phyloP scores from a whole-genome alignment of 306 rosid genomes.

The Sicyos baderoa region DNA sequence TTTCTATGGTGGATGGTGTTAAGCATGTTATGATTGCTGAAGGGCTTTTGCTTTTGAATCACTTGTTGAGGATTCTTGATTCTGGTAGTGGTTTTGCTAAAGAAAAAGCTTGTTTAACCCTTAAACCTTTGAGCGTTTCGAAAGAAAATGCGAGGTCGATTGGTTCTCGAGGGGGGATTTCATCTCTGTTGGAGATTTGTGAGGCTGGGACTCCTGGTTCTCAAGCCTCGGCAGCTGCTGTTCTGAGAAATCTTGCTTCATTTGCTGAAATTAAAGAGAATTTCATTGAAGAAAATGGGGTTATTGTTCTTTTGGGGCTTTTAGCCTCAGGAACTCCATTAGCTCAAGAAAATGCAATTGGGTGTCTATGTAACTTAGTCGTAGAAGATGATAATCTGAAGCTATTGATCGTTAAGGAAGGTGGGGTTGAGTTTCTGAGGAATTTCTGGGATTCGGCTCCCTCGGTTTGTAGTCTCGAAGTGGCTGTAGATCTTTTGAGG shows the following conservation, averaged over 20 bases:
- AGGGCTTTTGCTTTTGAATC: constrained; percentile 67
- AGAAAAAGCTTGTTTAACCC: constrained; percentile 69
- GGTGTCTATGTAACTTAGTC: constrained; percentile 58
- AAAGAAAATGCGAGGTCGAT: constrained; percentile 76
- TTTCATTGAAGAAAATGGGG: constrained; percentile 57
- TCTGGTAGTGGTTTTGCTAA: constrained; percentile 69
- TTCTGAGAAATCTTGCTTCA: constrained; percentile 62
- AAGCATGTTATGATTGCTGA: constrained; percentile 56
- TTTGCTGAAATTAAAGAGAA: constrained; percentile 54
- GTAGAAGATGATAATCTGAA: constrained; percentile 47
- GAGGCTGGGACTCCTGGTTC: constrained; percentile 81
- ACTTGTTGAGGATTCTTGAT: constrained; percentile 61
- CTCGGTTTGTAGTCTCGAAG: constrained; percentile 46
- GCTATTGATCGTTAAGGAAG: constrained; percentile 47
- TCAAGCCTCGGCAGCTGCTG: constrained; percentile 73
- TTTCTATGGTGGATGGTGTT: constrained; percentile 63
- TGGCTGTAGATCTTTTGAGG: constrained; percentile 48
- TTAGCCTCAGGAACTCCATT: constrained; percentile 55
- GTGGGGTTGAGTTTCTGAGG: constrained; percentile 60
- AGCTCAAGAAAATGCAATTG: constrained; percentile 67
- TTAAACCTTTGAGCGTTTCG: constrained; percentile 50
- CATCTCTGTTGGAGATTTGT: constrained; percentile 83
- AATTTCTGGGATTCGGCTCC: constrained; percentile 67
- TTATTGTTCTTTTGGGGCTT: constrained; percentile 48
- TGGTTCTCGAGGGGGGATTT: constrained; percentile 80